These are phyloP conservation scores for Sporobolomyces phaffii DNA, from an alignment of 768 basidiomycete species.

Conservation along the genomic window DNA sequence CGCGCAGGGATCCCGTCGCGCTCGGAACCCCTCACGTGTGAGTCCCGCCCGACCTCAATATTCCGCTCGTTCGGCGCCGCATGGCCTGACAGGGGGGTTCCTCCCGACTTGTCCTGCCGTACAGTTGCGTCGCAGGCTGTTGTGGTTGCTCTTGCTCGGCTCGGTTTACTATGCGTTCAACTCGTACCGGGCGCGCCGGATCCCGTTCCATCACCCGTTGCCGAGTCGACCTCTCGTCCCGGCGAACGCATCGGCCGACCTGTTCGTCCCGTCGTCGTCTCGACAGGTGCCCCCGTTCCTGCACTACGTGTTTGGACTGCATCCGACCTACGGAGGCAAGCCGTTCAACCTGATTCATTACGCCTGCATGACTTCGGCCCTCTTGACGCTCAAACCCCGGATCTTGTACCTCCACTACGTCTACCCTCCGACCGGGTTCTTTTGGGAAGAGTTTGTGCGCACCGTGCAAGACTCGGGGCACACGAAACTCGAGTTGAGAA, in stretches of 20 bases:
- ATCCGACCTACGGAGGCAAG: slow-evolving; percentile 37
- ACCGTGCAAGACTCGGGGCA: slow-evolving; percentile 8
- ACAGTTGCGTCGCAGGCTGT: not conserved
- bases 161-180: not conserved
- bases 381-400: slow-evolving; percentile 43
- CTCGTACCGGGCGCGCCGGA: slow-evolving; percentile 10
- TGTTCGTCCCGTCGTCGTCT: not conserved
- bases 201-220: slow-evolving; percentile 30
- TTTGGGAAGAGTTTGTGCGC: slow-evolving; percentile 42
- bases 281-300: slow-evolving; percentile 35
- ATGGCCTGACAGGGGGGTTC: not conserved
- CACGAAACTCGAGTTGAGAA: slow-evolving; percentile 27
- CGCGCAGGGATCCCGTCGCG: not conserved
- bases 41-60: not conserved
- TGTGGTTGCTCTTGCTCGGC: not conserved
- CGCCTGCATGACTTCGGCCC: slow-evolving; percentile 44
- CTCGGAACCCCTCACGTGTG: not conserved
- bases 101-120: not conserved
- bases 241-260: not conserved
- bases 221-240: not conserved
- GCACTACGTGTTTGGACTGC: slow-evolving; percentile 44
- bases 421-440: slow-evolving; percentile 44
- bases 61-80: too few relatives aligned
- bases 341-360: slow-evolving; percentile 42
- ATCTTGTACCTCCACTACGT: slow-evolving; percentile 45